These are phyloP conservation scores for Calonectria crousiana DNA, from an alignment of 2,329 filamentous ascomycete genomes.

Conservation along the genomic window DNA sequence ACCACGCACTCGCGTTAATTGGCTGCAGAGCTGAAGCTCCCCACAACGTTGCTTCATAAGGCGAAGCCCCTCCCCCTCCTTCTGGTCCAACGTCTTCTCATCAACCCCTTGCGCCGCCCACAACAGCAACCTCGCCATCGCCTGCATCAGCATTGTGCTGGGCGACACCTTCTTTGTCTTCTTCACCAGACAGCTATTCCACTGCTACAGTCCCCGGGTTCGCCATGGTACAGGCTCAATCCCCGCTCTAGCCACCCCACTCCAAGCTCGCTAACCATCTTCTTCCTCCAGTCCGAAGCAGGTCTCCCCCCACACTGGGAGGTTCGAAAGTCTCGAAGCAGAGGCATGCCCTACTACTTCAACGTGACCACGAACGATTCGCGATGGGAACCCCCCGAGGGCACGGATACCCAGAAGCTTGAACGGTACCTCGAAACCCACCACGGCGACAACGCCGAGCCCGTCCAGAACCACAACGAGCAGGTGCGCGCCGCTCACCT, in stretches of 20 bases:
- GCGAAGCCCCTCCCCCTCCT: constrained; percentile 2
- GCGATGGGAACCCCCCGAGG: not conserved
- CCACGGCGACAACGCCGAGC: not conserved
- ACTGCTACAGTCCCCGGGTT: not conserved
- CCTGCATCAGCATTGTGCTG: not conserved
- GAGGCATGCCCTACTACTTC: not conserved
- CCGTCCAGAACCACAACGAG: not conserved
- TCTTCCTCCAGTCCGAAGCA: not conserved
- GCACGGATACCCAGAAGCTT: not conserved
- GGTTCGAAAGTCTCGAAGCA: not conserved
- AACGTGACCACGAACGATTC: not conserved
- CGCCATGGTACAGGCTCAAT: not conserved
- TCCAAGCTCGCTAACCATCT: not conserved
- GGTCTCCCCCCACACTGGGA: not conserved
- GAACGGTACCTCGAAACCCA: not conserved
- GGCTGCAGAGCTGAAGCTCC: not conserved
- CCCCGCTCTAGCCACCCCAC: not conserved
- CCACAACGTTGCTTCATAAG: constrained; percentile 1
- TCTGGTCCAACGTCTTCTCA: not conserved
- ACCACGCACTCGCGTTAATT: not conserved
- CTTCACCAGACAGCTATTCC: not conserved
- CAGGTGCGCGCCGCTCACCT: not conserved
- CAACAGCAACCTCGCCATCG: not conserved
- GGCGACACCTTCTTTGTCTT: not conserved
- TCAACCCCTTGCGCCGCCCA: not conserved